These are phyloP conservation scores for Plectosphaerella cucumerina DNA, from an alignment of 2,329 filamentous ascomycete genomes.

Conservation along the genomic window DNA sequence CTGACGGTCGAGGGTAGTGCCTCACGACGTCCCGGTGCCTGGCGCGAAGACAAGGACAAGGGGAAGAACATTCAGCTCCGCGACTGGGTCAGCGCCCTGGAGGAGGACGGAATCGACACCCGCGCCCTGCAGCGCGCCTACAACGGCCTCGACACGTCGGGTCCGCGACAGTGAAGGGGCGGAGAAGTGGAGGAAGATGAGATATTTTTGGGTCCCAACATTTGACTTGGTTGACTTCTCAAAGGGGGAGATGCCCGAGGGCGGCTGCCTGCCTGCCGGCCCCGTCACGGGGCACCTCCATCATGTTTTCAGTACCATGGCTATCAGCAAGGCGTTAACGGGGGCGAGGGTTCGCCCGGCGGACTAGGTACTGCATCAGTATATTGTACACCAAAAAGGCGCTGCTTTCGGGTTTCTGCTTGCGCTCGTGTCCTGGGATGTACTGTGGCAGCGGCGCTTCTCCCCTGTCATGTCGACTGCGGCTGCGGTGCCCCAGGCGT, in stretches of 20 bases:
- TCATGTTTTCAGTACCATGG: background rate
- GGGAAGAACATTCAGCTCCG: conserved; percentile 78
- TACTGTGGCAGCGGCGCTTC: too few species aligned
- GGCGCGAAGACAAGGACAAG: conserved; percentile 73
- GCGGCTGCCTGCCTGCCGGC: background rate
- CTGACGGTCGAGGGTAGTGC: conserved; percentile 57
- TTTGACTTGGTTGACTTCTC: background rate
- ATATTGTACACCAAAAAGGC: background rate
- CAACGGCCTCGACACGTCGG: conserved; percentile 44
- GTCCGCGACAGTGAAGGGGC: conserved; percentile 26
- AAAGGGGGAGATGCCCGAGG: background rate
- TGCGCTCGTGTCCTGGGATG: too few species aligned
- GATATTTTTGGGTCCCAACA: background rate
- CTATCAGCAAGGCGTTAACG: background rate
- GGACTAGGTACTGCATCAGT: background rate
- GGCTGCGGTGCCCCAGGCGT: conserved; percentile 39
- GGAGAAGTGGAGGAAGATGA: background rate
- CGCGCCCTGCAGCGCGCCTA: conserved; percentile 59
- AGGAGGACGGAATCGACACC: conserved; percentile 68
- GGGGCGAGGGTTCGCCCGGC: background rate
- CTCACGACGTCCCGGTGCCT: conserved; percentile 58
- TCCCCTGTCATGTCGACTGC: background rate
- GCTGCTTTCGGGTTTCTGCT: background rate
- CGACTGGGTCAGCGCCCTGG: conserved; percentile 76
- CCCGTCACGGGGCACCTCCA: background rate